phyloP scores from a whole-genome alignment of 75 land plant genomes.

The Pinus tabuliformis region DNA sequence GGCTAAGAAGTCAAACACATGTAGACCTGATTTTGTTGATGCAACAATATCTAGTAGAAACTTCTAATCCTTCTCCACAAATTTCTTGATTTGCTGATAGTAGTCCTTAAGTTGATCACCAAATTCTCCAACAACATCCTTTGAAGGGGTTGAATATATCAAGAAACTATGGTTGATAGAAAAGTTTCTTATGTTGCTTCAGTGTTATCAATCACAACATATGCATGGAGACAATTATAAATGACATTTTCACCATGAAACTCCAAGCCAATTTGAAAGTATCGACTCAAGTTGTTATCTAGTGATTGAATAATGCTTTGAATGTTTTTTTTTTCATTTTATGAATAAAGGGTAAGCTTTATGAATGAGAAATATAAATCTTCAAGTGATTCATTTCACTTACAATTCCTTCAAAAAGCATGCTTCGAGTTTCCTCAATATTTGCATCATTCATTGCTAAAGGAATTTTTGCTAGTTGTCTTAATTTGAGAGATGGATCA shows the following conservation, averaged over 20 bases:
- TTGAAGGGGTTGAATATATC: conserved; percentile 15
- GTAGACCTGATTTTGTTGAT: conserved; percentile 93
- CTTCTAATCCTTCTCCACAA: conserved; percentile 74
- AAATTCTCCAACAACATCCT: conserved; percentile 30
- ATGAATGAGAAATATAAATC: conserved; percentile 72
- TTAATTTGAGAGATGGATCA: conserved; percentile 32
- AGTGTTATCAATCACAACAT: conserved; percentile 92
- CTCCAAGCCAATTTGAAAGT: conserved; percentile 75
- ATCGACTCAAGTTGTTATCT: conserved; percentile 66
- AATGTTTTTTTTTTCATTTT: conserved; percentile 86
- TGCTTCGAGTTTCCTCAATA: conserved; percentile 84
- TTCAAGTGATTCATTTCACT: conserved; percentile 99
- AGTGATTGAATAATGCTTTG: conserved; percentile 65
- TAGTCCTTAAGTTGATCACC: conserved; percentile 69
- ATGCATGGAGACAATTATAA: conserved; percentile 91
- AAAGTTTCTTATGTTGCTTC: conserved; percentile 83
- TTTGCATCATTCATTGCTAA: conserved; percentile 60
- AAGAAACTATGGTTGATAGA: conserved; percentile 59
- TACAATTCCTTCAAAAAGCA: conserved; percentile 91
- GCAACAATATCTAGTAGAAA: conserved; percentile 86
- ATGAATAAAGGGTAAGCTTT: conserved; percentile 89
- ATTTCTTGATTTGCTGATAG: conserved; percentile 36
- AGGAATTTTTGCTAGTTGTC: conserved; percentile 20
- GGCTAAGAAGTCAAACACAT: conserved; percentile 91
- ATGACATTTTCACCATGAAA: conserved; percentile 71